These are phyloP conservation scores for Capsicum rhomboideum DNA, from an alignment of 257 asterid genomes.

Conservation along the genomic window DNA sequence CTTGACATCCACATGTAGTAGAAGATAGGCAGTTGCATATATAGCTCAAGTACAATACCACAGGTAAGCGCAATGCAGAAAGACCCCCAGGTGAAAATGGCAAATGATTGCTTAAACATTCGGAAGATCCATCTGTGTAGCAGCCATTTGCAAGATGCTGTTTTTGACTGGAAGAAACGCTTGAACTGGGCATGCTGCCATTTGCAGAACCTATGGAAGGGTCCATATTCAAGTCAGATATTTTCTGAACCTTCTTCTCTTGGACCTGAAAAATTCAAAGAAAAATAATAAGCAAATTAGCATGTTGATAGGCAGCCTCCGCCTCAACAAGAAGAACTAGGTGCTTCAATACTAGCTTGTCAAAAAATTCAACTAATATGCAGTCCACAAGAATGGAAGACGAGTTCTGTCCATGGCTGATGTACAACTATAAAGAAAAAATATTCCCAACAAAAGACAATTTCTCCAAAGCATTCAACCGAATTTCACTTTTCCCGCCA, in stretches of 20 bases:
- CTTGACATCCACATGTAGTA: background rate
- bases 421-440: background rate
- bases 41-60: conserved; percentile 71
- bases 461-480: background rate
- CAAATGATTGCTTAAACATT: conserved; percentile 46
- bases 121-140: conserved; percentile 43
- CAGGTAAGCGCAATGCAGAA: conserved; percentile 75
- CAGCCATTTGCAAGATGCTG: conserved; percentile 59
- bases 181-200: conserved; percentile 56
- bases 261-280: conserved; percentile 64
- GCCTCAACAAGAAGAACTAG: background rate
- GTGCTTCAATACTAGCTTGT: background rate
- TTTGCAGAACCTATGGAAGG: conserved; percentile 55
- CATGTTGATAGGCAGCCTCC: background rate
- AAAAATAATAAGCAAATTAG: background rate
- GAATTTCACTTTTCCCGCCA: background rate
- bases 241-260: conserved; percentile 95
- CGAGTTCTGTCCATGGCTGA: background rate
- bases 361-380: background rate
- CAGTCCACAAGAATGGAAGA: background rate
- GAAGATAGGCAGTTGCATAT: background rate
- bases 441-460: background rate
- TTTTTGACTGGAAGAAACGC: conserved; percentile 52
- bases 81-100: conserved; percentile 68
- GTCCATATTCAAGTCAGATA: conserved; percentile 73